Conservation (phyloP, 768 basidiomycete genomes). For the Boletus insuetus region DNA sequence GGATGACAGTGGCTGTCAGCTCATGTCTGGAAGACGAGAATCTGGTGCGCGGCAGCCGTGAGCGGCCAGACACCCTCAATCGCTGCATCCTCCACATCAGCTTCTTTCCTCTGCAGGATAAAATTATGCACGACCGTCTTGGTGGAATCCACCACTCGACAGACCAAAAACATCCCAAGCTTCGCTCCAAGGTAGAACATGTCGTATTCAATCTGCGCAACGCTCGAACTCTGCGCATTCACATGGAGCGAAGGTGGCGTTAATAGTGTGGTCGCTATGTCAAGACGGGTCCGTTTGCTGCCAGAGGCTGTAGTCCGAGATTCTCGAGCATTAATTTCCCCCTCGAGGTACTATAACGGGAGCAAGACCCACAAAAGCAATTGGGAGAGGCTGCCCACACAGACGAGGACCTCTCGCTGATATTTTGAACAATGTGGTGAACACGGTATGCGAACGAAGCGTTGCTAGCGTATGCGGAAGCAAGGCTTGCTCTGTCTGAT, state of each 20-base stretch:
- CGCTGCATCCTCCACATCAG: slow-evolving; percentile 27
- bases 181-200: slow-evolving; percentile 29
- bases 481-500: slow-evolving; percentile 30
- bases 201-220: slow-evolving; percentile 26
- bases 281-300: slow-evolving; percentile 23
- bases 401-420: neutral
- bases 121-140: slow-evolving; percentile 29
- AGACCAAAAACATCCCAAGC: slow-evolving; percentile 29
- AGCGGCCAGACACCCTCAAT: slow-evolving; percentile 31
- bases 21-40: slow-evolving; percentile 28
- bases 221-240: neutral
- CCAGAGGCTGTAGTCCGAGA: slow-evolving; percentile 13
- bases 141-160: slow-evolving; percentile 15
- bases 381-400: neutral
- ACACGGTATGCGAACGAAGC: slow-evolving; percentile 32
- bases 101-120: slow-evolving; percentile 30
- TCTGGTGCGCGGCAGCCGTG: slow-evolving; percentile 30
- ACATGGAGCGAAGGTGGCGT: slow-evolving; percentile 26
- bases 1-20: neutral
- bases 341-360: neutral
- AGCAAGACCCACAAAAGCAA: slow-evolving; percentile 17
- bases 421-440: slow-evolving; percentile 9
- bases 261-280: slow-evolving; percentile 26
- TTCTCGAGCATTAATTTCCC: neutral
- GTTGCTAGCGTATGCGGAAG: slow-evolving; percentile 29